These are phyloP conservation scores for Dovyalis caffra DNA, from an alignment of 345 rosid genomes.

Conservation along the genomic window DNA sequence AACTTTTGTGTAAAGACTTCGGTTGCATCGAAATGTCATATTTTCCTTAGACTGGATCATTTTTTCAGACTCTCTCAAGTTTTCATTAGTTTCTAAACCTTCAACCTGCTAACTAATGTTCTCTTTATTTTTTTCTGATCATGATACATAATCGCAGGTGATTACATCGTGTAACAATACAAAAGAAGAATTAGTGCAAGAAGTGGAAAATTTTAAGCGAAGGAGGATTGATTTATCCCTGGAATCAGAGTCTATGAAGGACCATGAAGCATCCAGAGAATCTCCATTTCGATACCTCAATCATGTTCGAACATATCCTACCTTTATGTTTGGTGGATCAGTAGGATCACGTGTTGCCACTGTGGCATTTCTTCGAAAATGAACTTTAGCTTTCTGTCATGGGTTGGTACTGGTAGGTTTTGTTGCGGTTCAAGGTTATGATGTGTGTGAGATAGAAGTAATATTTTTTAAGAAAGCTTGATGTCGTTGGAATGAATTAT, in stretches of 20 bases:
- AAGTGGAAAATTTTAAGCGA: slow-evolving; percentile 63
- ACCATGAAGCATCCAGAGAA: slow-evolving; percentile 37
- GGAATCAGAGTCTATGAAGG: slow-evolving; percentile 35
- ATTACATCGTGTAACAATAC: slow-evolving; percentile 89
- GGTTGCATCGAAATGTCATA: too few relatives aligned
- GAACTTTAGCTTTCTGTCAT: slow-evolving; percentile 10
- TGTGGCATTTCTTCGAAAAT: slow-evolving; percentile 76
- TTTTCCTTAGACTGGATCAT: too few relatives aligned
- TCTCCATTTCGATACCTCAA: slow-evolving; percentile 56
- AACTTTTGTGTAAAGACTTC: too few relatives aligned
- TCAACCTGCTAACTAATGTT: background rate
- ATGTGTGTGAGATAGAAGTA: background rate
- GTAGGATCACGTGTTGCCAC: slow-evolving; percentile 93
- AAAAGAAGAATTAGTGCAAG: slow-evolving; percentile 80
- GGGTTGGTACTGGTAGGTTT: background rate
- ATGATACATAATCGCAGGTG: slow-evolving; percentile 39
- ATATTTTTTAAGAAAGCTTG: background rate
- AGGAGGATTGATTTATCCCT: slow-evolving; percentile 39
- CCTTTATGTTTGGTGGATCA: slow-evolving; percentile 83
- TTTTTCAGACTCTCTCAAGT: too few relatives aligned
- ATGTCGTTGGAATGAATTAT: background rate
- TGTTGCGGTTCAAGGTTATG: background rate
- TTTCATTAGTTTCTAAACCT: background rate
- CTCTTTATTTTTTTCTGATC: background rate
- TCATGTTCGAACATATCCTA: slow-evolving; percentile 85